phyloP scores from a whole-genome alignment of 2,329 filamentous ascomycete genomes.

The Fusarium sp. region DNA sequence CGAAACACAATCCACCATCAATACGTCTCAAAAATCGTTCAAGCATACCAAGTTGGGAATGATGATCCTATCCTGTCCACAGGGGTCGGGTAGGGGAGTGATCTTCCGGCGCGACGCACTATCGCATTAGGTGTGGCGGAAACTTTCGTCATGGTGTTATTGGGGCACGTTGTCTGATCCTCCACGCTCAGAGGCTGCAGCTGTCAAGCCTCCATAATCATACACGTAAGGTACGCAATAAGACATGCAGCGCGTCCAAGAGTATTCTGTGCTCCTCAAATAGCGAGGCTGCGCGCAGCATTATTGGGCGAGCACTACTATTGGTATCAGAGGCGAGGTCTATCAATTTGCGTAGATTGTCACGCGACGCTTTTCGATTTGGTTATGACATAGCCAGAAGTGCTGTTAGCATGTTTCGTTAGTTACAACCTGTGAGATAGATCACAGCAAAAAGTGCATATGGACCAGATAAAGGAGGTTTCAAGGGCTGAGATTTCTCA shows the following conservation, averaged over 20 bases:
- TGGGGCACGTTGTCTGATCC: conserved; percentile 36
- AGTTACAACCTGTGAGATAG: neutral
- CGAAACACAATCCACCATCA: conserved; percentile 18
- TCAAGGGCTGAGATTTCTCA: neutral
- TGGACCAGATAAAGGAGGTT: neutral
- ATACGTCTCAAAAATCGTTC: conserved; percentile 23
- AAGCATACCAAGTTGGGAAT: conserved; percentile 16
- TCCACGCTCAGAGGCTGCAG: conserved; percentile 37
- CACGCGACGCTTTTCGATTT: conserved; percentile 19
- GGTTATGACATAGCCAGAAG: neutral
- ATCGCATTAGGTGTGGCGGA: conserved; percentile 34
- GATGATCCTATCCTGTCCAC: conserved; percentile 6
- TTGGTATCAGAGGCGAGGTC: conserved; percentile 17
- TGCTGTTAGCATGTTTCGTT: neutral
- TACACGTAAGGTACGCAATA: conserved; percentile 19
- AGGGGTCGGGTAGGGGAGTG: conserved; percentile 22
- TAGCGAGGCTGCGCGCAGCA: conserved; percentile 19
- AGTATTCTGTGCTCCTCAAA: conserved; percentile 3
- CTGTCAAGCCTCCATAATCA: conserved; percentile 11
- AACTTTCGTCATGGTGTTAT: conserved; percentile 38
- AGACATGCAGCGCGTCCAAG: conserved; percentile 16
- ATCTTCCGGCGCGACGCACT: conserved; percentile 25
- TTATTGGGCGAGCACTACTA: neutral
- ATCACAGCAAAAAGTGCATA: neutral
- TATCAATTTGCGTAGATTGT: conserved; percentile 12